Conservation (phyloP, 2,329 filamentous ascomycete species). For the Ophiocordyceps sinensis region DNA sequence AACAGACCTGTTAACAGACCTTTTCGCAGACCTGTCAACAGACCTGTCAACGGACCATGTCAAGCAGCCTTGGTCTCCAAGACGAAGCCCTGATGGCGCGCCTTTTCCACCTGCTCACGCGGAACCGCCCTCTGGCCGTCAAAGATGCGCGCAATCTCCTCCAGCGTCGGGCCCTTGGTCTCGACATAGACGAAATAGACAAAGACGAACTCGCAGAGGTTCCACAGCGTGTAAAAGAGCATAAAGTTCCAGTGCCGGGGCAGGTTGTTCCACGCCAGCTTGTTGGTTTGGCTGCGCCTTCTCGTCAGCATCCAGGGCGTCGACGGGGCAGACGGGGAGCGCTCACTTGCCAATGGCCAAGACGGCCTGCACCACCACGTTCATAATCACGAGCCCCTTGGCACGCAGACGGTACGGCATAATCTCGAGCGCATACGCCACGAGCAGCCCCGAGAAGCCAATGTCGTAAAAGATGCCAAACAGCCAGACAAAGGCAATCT, state of each 20-base stretch:
- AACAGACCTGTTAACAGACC: too few relatives aligned
- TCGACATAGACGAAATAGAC: slow-evolving; percentile 56
- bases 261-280: slow-evolving; percentile 45
- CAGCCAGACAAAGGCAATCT: slow-evolving; percentile 44
- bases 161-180: slow-evolving; percentile 55
- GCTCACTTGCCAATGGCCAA: slow-evolving; percentile 46
- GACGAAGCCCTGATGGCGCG: slow-evolving; percentile 14
- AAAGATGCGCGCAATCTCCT: slow-evolving; percentile 31
- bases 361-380: slow-evolving; percentile 46
- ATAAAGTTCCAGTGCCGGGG: slow-evolving; percentile 50
- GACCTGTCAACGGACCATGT: background rate
- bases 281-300: slow-evolving; percentile 38
- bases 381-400: slow-evolving; percentile 50
- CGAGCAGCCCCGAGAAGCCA: slow-evolving; percentile 41
- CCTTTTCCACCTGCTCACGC: slow-evolving; percentile 40
- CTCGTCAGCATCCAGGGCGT: background rate
- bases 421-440: slow-evolving; percentile 44
- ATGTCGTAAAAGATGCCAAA: slow-evolving; percentile 47
- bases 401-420: slow-evolving; percentile 43
- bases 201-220: slow-evolving; percentile 43
- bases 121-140: slow-evolving; percentile 47
- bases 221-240: slow-evolving; percentile 52
- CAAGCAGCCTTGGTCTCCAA: slow-evolving; percentile 17
- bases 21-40: too few relatives aligned
- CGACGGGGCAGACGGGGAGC: background rate